Conservation (phyloP, 495 filamentous ascomycete species). For the Aspergillus asperescens region DNA sequence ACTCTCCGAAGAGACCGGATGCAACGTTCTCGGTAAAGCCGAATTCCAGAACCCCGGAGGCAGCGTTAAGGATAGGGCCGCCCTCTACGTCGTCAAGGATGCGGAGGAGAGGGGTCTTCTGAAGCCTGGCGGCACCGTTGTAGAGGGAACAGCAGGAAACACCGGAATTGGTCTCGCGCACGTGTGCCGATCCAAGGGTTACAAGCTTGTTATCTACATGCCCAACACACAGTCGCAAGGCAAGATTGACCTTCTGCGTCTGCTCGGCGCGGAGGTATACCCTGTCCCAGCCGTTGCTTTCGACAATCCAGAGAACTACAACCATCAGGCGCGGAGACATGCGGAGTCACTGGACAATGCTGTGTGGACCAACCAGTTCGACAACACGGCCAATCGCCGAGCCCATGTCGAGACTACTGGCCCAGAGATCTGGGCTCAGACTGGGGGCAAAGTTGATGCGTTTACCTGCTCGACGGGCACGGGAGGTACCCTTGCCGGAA, state of each 20-base stretch:
- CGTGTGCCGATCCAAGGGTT: slow-evolving; percentile 89
- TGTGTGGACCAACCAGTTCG: slow-evolving; percentile 99
- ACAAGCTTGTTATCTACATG: slow-evolving; percentile 98
- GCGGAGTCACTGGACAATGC: slow-evolving; percentile 82
- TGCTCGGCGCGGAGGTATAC: slow-evolving; percentile 94
- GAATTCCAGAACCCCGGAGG: slow-evolving; percentile 99
- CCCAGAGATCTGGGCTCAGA: slow-evolving; percentile 97
- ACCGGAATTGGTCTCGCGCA: slow-evolving; percentile 97
- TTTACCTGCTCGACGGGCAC: slow-evolving; percentile 96
- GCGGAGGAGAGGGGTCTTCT: slow-evolving; percentile 85
- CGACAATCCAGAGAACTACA: slow-evolving; percentile 95
- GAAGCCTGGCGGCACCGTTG: slow-evolving; percentile 81
- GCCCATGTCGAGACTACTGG: slow-evolving; percentile 97
- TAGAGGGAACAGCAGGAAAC: slow-evolving; percentile 96
- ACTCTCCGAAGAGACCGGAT: slow-evolving; percentile 87
- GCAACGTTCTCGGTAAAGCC: slow-evolving; percentile 91
- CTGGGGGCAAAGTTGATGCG: slow-evolving; percentile 76
- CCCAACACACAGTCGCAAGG: slow-evolving; percentile 97
- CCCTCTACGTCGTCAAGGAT: slow-evolving; percentile 87
- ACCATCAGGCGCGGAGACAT: slow-evolving; percentile 87
- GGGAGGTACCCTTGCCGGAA: slow-evolving; percentile 83
- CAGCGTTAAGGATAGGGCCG: slow-evolving; percentile 93
- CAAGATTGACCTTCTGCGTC: slow-evolving; percentile 87
- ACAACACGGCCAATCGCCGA: slow-evolving; percentile 88
- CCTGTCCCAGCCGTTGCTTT: slow-evolving; percentile 97